phyloP scores from a whole-genome alignment of 768 basidiomycete species.

The Pleurotus pulmonarius region DNA sequence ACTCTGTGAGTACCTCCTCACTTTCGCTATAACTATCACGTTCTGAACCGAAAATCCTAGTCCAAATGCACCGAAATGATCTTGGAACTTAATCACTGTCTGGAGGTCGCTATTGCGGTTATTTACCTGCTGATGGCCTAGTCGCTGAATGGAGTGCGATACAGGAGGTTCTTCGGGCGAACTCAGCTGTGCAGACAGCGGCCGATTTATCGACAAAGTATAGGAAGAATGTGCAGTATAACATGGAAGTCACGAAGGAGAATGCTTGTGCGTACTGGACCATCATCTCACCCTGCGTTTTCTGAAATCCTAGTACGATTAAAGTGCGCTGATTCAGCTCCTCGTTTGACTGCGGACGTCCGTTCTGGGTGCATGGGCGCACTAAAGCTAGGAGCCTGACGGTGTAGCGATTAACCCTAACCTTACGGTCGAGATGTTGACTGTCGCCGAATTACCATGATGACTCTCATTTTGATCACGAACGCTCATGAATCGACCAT shows the following conservation, averaged over 20 bases:
- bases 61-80: constrained; percentile 93
- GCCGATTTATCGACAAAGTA: constrained; percentile 86
- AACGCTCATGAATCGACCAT: constrained; percentile 11
- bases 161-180: constrained; percentile 78
- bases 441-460: not conserved
- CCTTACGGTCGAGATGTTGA: not conserved
- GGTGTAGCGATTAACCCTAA: not conserved
- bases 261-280: constrained; percentile 15
- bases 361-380: too few relatives aligned
- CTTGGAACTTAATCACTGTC: constrained; percentile 81
- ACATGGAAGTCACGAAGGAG: constrained; percentile 69
- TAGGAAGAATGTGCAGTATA: constrained; percentile 90
- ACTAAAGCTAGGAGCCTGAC: not conserved
- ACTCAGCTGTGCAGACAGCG: constrained; percentile 72
- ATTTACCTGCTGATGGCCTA: too few relatives aligned
- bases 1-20: constrained; percentile 52
- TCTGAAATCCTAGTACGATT: too few relatives aligned
- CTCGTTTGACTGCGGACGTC: too few relatives aligned
- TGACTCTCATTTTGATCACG: not conserved
- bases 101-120: constrained; percentile 50
- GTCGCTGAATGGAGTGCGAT: too few relatives aligned
- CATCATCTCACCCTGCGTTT: not conserved
- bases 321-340: too few relatives aligned
- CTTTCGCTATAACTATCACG: not conserved
- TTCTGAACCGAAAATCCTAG: constrained; percentile 30